phyloP scores from a whole-genome alignment of 2,329 filamentous ascomycete species.

The Berkeleyomyces basicola region DNA sequence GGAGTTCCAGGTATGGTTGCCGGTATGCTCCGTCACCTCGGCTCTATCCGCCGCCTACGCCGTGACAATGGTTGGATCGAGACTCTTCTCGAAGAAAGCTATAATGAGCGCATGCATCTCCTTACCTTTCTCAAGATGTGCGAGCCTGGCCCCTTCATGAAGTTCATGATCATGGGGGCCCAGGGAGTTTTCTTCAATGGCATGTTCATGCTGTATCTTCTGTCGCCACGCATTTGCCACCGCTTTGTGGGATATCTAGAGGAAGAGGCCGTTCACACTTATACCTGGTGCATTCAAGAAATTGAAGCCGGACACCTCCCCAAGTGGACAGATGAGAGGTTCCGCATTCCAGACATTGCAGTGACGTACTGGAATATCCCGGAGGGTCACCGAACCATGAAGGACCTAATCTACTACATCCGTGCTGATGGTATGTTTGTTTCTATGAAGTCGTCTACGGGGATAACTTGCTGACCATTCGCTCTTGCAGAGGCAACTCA shows the following conservation, averaged over 20 bases:
- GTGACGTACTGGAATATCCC: constrained; percentile 89
- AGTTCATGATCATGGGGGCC: constrained; percentile 73
- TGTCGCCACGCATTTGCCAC: constrained; percentile 77
- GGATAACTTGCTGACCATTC: not conserved
- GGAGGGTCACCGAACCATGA: constrained; percentile 65
- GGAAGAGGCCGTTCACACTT: constrained; percentile 92
- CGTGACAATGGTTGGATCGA: constrained; percentile 96
- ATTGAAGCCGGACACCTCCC: constrained; percentile 73
- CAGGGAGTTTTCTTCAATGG: constrained; percentile 96
- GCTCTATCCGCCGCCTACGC: constrained; percentile 69
- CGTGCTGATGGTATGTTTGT: constrained; percentile 41
- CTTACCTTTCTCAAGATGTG: constrained; percentile 87
- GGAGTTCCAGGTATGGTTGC: constrained; percentile 95
- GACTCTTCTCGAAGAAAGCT: constrained; percentile 74
- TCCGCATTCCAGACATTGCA: constrained; percentile 74
- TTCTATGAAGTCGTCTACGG: not conserved
- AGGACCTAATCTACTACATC: constrained; percentile 74
- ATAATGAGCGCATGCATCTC: constrained; percentile 88
- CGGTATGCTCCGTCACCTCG: constrained; percentile 80
- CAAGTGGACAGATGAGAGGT: constrained; percentile 53
- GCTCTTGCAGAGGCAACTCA: constrained; percentile 56
- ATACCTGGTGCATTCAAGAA: constrained; percentile 75
- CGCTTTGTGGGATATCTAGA: constrained; percentile 95
- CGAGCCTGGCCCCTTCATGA: constrained; percentile 64
- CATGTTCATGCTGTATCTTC: constrained; percentile 75